Evolutionary conservation across 2,329 filamentous ascomycete species (phyloP).

Genomic region (Diaporthe velutina): DNA sequence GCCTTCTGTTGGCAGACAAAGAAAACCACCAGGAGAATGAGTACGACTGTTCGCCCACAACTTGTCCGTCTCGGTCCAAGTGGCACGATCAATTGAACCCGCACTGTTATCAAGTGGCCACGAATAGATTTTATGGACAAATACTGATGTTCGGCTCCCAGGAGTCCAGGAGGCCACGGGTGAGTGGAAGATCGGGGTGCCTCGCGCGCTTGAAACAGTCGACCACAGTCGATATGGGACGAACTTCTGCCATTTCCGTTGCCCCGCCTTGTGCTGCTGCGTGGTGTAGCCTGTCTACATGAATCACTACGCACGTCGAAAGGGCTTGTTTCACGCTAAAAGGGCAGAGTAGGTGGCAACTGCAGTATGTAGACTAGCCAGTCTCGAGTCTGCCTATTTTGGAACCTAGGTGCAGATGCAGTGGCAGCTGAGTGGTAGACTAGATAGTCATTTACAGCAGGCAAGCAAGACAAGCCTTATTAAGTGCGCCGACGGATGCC

Average conservation of each 20-base stretch:
- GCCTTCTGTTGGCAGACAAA: background rate
- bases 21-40: background rate
- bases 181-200: background rate
- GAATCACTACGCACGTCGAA: slow-evolving; percentile 12
- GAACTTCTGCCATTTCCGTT: slow-evolving; percentile 15
- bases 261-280: slow-evolving; percentile 15
- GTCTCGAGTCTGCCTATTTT: no score
- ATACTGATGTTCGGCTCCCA: no score
- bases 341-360: background rate
- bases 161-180: background rate
- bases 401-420: background rate
- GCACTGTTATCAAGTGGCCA: background rate
- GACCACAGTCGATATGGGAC: slow-evolving; percentile 9
- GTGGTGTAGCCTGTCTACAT: background rate
- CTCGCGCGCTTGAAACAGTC: slow-evolving; percentile 1
- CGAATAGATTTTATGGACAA: background rate
- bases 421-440: background rate
- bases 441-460: background rate
- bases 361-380: background rate
- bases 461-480: no score
- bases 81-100: background rate
- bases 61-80: background rate
- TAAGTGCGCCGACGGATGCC: background rate
- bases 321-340: slow-evolving; percentile 16
- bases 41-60: background rate